Conservation (phyloP, 495 filamentous ascomycete genomes). For the Neurospora cerealis region DNA sequence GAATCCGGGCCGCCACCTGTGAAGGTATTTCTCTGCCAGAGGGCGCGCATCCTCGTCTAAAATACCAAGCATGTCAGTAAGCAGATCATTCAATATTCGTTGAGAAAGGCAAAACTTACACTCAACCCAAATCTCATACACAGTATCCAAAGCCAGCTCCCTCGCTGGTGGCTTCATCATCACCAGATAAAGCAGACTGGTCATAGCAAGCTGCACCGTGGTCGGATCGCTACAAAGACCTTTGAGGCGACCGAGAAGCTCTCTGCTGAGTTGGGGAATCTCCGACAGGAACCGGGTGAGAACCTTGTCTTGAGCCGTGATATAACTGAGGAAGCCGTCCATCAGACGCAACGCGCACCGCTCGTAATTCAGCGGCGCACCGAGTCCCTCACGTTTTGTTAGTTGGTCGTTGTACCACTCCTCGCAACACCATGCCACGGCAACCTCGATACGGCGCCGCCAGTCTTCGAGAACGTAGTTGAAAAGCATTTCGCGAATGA, state of each 20-base stretch:
- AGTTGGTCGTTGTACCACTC: slow-evolving; percentile 95
- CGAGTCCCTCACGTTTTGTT: slow-evolving; percentile 31
- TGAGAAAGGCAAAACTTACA: slow-evolving; percentile 40
- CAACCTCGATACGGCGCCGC: slow-evolving; percentile 72
- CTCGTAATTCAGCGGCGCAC: slow-evolving; percentile 57
- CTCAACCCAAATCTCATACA: slow-evolving; percentile 79
- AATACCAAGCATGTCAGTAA: background rate
- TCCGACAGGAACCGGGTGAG: slow-evolving; percentile 87
- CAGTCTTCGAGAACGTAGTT: slow-evolving; percentile 86
- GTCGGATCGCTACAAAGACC: slow-evolving; percentile 82
- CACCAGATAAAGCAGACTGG: slow-evolving; percentile 56
- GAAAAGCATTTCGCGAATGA: slow-evolving; percentile 71
- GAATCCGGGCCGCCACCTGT: slow-evolving; percentile 43
- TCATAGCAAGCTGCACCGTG: slow-evolving; percentile 40
- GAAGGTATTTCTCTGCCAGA: slow-evolving; percentile 42
- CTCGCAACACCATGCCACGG: slow-evolving; percentile 86
- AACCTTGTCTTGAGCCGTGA: slow-evolving; percentile 79
- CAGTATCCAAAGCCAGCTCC: slow-evolving; percentile 67
- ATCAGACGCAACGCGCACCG: slow-evolving; percentile 70
- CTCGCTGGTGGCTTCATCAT: slow-evolving; percentile 79
- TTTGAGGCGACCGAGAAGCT: slow-evolving; percentile 65
- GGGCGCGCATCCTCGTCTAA: slow-evolving; percentile 41
- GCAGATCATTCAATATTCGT: slow-evolving; percentile 3
- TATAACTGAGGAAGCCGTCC: slow-evolving; percentile 77
- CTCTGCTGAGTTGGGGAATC: slow-evolving; percentile 64